These are phyloP conservation scores for Pseudozyma thailandica DNA, from an alignment of 1,284 basidiomycete genomes.

Conservation along the genomic window DNA sequence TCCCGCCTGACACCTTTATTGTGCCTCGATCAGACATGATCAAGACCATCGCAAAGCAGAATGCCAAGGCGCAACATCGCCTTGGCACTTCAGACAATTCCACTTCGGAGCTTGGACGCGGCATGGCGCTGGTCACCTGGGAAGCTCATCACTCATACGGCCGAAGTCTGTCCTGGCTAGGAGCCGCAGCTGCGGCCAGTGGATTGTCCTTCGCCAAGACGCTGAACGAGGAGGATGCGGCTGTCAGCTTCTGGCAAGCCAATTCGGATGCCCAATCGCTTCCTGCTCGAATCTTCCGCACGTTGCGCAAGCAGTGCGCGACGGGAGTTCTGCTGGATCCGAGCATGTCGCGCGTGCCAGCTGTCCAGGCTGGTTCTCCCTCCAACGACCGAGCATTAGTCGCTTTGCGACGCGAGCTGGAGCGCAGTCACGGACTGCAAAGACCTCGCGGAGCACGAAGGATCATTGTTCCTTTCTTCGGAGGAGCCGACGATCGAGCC, in stretches of 20 bases:
- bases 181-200: constrained; percentile 40
- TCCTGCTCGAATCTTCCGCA: constrained; percentile 34
- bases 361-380: neutral
- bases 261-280: constrained; percentile 43
- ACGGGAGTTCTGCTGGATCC: constrained; percentile 45
- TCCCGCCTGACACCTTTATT: constrained; percentile 38
- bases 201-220: constrained; percentile 34
- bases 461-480: constrained; percentile 51
- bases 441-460: constrained; percentile 17
- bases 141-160: constrained; percentile 40
- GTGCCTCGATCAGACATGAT: constrained; percentile 43
- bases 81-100: constrained; percentile 9
- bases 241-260: constrained; percentile 34
- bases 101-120: constrained; percentile 30
- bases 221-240: constrained; percentile 37
- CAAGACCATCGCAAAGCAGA: constrained; percentile 29
- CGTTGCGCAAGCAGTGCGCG: constrained; percentile 28
- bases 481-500: constrained; percentile 49
- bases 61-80: constrained; percentile 28
- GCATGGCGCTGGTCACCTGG: constrained; percentile 42
- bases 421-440: constrained; percentile 17
- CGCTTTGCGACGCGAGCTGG: constrained; percentile 14
- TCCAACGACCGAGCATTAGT: neutral
- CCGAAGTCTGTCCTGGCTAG: constrained; percentile 44
- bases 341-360: constrained; percentile 19